A percentile compares a stretch with the other conserved stretches of the same genome.
Conservation (phyloP, 2,329 filamentous ascomycete species). For the Fusarium bactridioides region DNA sequence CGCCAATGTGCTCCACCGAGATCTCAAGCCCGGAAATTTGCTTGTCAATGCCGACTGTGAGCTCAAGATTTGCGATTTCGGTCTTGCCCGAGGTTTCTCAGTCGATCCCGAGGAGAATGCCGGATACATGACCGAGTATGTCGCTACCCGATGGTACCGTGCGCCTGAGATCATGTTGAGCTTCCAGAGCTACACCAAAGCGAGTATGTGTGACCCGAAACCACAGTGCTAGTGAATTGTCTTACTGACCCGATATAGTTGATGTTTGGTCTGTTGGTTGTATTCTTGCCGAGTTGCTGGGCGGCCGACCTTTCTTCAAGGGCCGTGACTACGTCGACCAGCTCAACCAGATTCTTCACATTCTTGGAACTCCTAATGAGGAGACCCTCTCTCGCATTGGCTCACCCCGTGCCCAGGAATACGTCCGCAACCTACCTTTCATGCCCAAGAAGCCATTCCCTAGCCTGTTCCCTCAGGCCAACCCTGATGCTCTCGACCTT, state of each 20-base stretch:
- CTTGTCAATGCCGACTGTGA: constrained; percentile 99
- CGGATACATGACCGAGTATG: constrained; percentile 99
- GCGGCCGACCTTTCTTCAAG: constrained; percentile 98
- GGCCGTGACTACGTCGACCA: constrained; percentile 99
- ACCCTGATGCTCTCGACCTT: constrained; percentile 93
- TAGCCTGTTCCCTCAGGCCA: constrained; percentile 89
- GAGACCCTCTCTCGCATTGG: constrained; percentile 94
- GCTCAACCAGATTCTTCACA: constrained; percentile 98
- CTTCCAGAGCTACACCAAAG: constrained; percentile 99
- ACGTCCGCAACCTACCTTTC: constrained; percentile 93
- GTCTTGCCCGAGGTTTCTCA: constrained; percentile 94
- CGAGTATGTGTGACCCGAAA: constrained; percentile 73
- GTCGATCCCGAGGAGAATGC: constrained; percentile 98
- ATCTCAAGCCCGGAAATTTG: constrained; percentile 95
- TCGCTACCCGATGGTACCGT: constrained; percentile 93
- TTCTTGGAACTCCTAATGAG: constrained; percentile 95
- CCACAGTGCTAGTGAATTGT: neutral
- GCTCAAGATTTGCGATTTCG: constrained; percentile 99
- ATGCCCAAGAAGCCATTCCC: constrained; percentile 95
- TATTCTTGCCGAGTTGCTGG: constrained; percentile 94
- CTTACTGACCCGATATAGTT: constrained; percentile 64
- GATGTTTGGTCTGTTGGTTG: constrained; percentile 99
- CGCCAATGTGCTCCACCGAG: constrained; percentile 95
- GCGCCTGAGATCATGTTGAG: constrained; percentile 99
- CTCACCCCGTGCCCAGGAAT: constrained; percentile 94